Percentiles rank a stretch among this genome's conserved stretches.
Evolutionary conservation across 176 grass and related monocot genomes (phyloP).

Genomic region (Poa pratensis): DNA sequence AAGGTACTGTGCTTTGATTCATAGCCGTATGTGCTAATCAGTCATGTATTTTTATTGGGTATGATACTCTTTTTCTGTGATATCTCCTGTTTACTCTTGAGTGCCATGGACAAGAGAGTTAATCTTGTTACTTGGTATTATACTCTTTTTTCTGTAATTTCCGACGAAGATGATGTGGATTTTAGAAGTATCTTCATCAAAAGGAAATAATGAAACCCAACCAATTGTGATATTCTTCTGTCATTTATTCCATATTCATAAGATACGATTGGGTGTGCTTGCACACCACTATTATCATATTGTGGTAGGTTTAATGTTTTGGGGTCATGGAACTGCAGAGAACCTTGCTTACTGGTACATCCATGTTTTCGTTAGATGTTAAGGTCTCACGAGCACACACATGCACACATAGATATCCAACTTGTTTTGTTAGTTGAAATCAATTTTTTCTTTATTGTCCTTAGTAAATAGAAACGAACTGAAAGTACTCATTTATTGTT

Average conservation of each 20-base stretch:
- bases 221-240: not conserved
- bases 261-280: not conserved
- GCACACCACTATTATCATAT: not conserved
- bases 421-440: conserved; percentile 1
- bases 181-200: not conserved
- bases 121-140: not conserved
- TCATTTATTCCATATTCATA: conserved; percentile 3
- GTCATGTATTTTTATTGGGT: conserved; percentile 6
- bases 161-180: not conserved
- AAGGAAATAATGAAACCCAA: not conserved
- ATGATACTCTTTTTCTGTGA: not conserved
- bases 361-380: not conserved
- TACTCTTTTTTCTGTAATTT: not conserved
- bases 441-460: not conserved
- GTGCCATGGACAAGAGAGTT: not conserved
- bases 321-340: not conserved
- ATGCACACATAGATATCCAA: not conserved
- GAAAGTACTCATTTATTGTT: not conserved
- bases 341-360: not conserved
- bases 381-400: not conserved
- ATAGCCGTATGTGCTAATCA: conserved; percentile 17
- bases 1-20: conserved; percentile 55
- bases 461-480: not conserved
- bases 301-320: not conserved
- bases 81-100: conserved; percentile 24